Evolutionary conservation across 2,329 filamentous ascomycete species (phyloP).

Genomic region (Nemania serpens): DNA sequence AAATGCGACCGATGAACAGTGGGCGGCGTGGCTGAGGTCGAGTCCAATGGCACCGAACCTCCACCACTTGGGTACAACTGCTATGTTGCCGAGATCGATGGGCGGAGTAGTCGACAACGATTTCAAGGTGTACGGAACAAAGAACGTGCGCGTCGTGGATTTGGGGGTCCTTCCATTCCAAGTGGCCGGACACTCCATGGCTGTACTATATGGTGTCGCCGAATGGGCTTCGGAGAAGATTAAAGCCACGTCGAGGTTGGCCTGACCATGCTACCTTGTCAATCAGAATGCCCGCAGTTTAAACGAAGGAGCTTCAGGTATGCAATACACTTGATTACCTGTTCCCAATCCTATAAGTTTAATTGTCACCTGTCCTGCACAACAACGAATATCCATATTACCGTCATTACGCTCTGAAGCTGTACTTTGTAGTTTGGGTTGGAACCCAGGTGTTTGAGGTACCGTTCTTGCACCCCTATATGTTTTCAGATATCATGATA

Average conservation of each 20-base stretch:
- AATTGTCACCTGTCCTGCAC: conserved; percentile 1
- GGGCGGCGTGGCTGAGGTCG: conserved; percentile 16
- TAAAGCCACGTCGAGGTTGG: conserved; percentile 10
- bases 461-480: too few relatives aligned
- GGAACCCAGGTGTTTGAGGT: too few relatives aligned
- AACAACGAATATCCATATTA: too few relatives aligned
- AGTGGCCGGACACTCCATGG: conserved; percentile 18
- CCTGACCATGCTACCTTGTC: conserved; percentile 9
- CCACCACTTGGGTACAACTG: conserved; percentile 18
- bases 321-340: conserved; percentile 6
- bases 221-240: conserved; percentile 21
- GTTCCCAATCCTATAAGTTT: conserved; percentile 6
- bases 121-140: conserved; percentile 20
- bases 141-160: conserved; percentile 19
- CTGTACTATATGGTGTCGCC: conserved; percentile 18
- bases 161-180: conserved; percentile 16
- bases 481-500: too few relatives aligned
- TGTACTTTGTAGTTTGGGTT: too few relatives aligned
- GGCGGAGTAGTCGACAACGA: conserved; percentile 21
- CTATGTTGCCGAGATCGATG: conserved; percentile 20
- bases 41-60: conserved; percentile 14
- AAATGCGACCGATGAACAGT: conserved; percentile 21
- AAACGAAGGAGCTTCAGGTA: conserved; percentile 5
- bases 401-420: too few relatives aligned
- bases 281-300: conserved; percentile 8